Conservation (phyloP, 2,329 filamentous ascomycete species). For the Hypoxylon sp. region DNA sequence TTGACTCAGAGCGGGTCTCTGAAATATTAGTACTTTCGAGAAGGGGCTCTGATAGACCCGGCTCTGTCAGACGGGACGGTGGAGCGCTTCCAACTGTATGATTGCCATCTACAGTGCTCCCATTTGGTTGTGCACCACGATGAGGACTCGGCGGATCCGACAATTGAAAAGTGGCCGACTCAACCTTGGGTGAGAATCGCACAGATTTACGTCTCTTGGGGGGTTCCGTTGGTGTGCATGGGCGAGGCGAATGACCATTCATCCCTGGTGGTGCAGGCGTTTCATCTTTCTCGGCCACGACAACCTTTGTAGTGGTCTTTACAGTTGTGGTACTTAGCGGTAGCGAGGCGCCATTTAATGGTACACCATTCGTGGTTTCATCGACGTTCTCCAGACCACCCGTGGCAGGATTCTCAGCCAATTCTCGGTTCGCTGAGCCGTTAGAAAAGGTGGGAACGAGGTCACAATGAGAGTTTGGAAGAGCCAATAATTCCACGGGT, state of each 20-base stretch:
- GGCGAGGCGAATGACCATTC: constrained; percentile 32
- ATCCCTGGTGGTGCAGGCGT: background rate
- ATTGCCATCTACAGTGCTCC: constrained; percentile 38
- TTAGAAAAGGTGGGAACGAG: constrained; percentile 44
- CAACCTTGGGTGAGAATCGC: constrained; percentile 77
- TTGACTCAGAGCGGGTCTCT: constrained; percentile 5
- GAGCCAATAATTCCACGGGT: constrained; percentile 63
- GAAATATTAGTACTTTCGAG: constrained; percentile 7
- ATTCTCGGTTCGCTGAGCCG: constrained; percentile 37
- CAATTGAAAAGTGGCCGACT: constrained; percentile 72
- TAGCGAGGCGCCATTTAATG: constrained; percentile 14
- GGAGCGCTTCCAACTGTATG: constrained; percentile 36
- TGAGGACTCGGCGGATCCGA: constrained; percentile 67
- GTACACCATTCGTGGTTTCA: background rate
- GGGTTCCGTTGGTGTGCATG: constrained; percentile 29
- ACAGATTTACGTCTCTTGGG: constrained; percentile 73
- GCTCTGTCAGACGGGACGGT: constrained; percentile 32
- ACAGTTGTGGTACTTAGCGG: background rate
- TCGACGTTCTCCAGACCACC: constrained; percentile 5
- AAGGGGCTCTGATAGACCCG: constrained; percentile 21
- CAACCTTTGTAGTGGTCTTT: background rate
- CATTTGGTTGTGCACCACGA: constrained; percentile 49
- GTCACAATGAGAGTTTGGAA: constrained; percentile 70
- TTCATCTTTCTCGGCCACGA: constrained; percentile 2
- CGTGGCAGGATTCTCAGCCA: background rate